Evolutionary conservation across 2,329 filamentous ascomycete genomes (phyloP).

Genomic region (Diaporthe sp.): DNA sequence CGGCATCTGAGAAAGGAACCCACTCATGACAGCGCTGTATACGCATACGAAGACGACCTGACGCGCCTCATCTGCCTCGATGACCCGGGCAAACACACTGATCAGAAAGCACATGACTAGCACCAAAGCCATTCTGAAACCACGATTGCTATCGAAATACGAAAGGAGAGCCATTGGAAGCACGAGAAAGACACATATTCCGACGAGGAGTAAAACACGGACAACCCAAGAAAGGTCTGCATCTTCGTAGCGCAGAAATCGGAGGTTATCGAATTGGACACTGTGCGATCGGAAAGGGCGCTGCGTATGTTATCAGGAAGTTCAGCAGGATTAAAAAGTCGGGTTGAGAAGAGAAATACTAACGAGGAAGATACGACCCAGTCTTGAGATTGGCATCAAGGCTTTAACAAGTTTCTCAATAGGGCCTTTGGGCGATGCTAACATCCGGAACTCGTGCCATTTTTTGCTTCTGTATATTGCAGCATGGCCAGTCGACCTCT

Average conservation of each 20-base stretch:
- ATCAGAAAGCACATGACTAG: conserved; percentile 17
- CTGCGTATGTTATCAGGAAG: background rate
- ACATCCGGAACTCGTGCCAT: conserved; percentile 7
- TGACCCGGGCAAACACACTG: conserved; percentile 6
- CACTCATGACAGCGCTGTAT: conserved; percentile 8
- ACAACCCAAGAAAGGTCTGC: background rate
- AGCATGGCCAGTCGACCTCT: background rate
- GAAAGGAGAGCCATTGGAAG: conserved; percentile 22
- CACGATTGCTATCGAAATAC: conserved; percentile 9
- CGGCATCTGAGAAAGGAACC: background rate
- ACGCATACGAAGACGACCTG: background rate
- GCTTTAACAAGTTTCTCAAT: conserved; percentile 22
- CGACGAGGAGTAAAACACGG: background rate
- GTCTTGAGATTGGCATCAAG: background rate
- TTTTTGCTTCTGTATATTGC: background rate
- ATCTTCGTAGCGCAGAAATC: background rate
- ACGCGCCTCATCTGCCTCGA: conserved; percentile 9
- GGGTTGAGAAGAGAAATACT: background rate
- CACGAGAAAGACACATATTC: conserved; percentile 17
- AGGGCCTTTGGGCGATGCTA: background rate
- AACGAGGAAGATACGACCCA: conserved; percentile 5
- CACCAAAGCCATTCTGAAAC: background rate
- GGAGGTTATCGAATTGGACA: background rate
- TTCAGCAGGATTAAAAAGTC: background rate
- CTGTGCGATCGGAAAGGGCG: background rate